phyloP scores from a whole-genome alignment of 2,329 filamentous ascomycete genomes.

The Drechslerella dactyloides region DNA sequence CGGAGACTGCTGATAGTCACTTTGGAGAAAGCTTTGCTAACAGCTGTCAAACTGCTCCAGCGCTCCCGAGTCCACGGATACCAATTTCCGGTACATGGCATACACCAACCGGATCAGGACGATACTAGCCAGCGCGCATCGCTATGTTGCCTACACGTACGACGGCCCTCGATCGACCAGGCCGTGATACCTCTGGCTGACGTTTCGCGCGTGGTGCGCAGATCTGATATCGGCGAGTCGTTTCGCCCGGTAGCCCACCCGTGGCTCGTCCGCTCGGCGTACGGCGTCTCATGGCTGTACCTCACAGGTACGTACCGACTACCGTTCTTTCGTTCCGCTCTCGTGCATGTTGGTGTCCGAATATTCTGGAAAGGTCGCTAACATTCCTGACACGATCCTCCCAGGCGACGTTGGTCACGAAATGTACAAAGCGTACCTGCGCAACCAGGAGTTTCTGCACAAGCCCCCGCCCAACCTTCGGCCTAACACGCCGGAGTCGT shows the following conservation, averaged over 20 bases:
- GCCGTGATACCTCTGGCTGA: too few species aligned
- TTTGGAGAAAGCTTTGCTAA: background rate
- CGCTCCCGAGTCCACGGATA: constrained; percentile 75
- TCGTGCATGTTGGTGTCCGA: background rate
- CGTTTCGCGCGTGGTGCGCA: background rate
- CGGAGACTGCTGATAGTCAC: too few species aligned
- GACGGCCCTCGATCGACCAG: background rate
- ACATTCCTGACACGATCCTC: background rate
- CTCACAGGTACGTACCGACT: constrained; percentile 65
- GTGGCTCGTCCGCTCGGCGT: constrained; percentile 78
- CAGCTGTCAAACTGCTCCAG: background rate
- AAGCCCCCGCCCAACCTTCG: constrained; percentile 61
- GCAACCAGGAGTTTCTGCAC: constrained; percentile 77
- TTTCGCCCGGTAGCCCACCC: constrained; percentile 93
- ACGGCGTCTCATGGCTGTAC: constrained; percentile 90
- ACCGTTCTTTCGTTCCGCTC: background rate
- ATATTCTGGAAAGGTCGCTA: too few species aligned
- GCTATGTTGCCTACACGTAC: constrained; percentile 82
- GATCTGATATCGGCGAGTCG: constrained; percentile 76
- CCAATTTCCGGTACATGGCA: constrained; percentile 85
- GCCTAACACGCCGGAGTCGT: constrained; percentile 35
- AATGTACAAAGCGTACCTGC: constrained; percentile 91
- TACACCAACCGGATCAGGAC: constrained; percentile 86
- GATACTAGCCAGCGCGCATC: constrained; percentile 85
- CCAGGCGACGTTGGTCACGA: constrained; percentile 84